Evolutionary conservation across 73 alveolate species (phyloP).

Genomic region (Breviolum minutum): DNA sequence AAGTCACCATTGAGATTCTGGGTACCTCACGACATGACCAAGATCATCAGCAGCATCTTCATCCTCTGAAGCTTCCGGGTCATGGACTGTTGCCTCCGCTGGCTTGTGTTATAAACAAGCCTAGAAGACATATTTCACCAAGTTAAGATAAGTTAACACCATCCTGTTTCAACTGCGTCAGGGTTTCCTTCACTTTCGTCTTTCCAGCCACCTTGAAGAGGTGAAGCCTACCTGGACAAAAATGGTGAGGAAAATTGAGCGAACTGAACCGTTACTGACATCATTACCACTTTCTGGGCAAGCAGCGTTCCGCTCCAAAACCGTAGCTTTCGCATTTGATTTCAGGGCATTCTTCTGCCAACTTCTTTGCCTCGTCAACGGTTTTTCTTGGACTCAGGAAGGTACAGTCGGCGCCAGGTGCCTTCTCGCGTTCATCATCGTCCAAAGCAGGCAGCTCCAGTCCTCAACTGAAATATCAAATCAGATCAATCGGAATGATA

Average conservation of each 20-base stretch:
- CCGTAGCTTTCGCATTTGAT: conserved; percentile 85
- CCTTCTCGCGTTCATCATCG: conserved; percentile 75
- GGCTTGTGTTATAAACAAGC: neutral
- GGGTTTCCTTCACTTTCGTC: no score
- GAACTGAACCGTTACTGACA: no score
- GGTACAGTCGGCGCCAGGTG: neutral
- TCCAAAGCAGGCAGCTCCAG: conserved; percentile 58
- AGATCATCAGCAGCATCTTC: conserved; percentile 79
- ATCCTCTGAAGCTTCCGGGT: conserved; percentile 34
- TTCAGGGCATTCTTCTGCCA: conserved; percentile 70
- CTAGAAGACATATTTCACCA: no score
- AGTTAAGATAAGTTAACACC: no score
- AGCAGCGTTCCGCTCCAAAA: no score
- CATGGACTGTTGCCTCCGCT: neutral
- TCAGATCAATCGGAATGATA: no score
- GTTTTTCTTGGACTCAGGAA: neutral
- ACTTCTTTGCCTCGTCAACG: no score
- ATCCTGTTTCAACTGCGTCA: no score
- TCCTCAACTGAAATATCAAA: conserved; percentile 20
- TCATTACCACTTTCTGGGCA: no score
- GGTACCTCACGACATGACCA: conserved; percentile 43
- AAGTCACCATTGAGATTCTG: neutral
- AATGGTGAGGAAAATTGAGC: no score
- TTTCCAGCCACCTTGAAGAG: no score
- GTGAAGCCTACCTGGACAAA: conserved; percentile 88